Conservation (phyloP, 208 protist genomes). For the Trypanosoma lewisi region DNA sequence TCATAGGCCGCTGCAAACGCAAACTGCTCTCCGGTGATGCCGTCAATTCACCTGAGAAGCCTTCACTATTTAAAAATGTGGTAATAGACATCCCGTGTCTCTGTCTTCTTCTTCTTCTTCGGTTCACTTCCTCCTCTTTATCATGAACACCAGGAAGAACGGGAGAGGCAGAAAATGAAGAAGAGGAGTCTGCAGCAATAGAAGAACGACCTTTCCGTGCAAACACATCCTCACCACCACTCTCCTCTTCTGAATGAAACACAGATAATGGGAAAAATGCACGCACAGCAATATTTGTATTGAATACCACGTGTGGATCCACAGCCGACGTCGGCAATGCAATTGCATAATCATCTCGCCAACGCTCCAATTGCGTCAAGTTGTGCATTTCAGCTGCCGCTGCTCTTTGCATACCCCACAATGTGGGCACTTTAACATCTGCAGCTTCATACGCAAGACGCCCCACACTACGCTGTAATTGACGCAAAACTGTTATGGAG, state of each 20-base stretch:
- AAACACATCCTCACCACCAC: too few species aligned
- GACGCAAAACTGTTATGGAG: constrained; percentile 57
- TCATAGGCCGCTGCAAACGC: background rate
- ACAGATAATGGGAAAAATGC: constrained; percentile 61
- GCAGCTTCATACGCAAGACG: constrained; percentile 44
- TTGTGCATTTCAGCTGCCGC: background rate
- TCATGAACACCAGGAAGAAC: background rate
- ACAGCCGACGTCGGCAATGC: constrained; percentile 11
- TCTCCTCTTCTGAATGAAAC: background rate
- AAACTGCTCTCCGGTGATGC: background rate
- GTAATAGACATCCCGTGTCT: background rate
- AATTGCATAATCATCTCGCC: constrained; percentile 28
- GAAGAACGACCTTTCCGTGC: too few species aligned
- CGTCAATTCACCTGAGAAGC: constrained; percentile 19
- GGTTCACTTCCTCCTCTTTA: too few species aligned
- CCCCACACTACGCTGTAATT: constrained; percentile 52
- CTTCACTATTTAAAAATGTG: background rate
- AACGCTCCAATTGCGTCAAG: background rate
- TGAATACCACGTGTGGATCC: constrained; percentile 38
- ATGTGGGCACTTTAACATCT: constrained; percentile 21
- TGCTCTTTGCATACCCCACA: constrained; percentile 30
- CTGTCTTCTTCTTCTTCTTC: background rate
- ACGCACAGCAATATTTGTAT: constrained; percentile 61
- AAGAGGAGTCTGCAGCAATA: too few species aligned
- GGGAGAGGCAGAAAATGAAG: background rate